phyloP scores from a whole-genome alignment of 306 rosid genomes.

The Leucaena leucocephala region DNA sequence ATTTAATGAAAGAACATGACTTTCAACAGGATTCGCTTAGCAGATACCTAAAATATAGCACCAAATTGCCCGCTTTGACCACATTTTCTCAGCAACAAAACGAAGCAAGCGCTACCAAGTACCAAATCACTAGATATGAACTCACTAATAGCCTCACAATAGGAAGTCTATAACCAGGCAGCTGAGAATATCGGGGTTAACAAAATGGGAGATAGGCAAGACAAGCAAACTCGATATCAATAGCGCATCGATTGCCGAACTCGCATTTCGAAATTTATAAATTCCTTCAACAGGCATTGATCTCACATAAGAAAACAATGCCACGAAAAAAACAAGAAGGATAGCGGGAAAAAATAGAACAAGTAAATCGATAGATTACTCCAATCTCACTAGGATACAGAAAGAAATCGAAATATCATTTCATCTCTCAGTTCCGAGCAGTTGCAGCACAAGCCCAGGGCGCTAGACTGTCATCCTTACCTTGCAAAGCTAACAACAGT shows the following conservation, averaged over 20 bases:
- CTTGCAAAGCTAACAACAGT: constrained; percentile 38
- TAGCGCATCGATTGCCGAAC: constrained; percentile 34
- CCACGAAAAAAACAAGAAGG: constrained; percentile 32
- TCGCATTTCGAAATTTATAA: constrained; percentile 33
- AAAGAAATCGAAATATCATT: constrained; percentile 37
- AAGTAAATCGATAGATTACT: constrained; percentile 25
- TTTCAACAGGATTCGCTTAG: not conserved
- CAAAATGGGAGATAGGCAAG: constrained; percentile 16
- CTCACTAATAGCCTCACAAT: constrained; percentile 23
- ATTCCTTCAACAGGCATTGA: constrained; percentile 39
- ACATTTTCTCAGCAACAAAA: constrained; percentile 38
- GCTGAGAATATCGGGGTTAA: constrained; percentile 32
- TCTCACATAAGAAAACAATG: constrained; percentile 40
- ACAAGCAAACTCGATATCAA: not conserved
- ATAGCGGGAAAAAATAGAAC: not conserved
- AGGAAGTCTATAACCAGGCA: constrained; percentile 4
- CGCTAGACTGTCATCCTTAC: constrained; percentile 33
- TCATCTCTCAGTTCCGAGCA: constrained; percentile 18
- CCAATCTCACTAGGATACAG: not conserved
- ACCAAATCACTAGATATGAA: constrained; percentile 25
- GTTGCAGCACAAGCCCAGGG: constrained; percentile 31
- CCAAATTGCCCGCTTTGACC: constrained; percentile 17
- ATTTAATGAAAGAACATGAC: not conserved
- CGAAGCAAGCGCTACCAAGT: constrained; percentile 4
- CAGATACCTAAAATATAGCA: constrained; percentile 17